Evolutionary conservation across 1,284 basidiomycete genomes (phyloP).

Genomic region (Cryptococcus amylolentus): DNA sequence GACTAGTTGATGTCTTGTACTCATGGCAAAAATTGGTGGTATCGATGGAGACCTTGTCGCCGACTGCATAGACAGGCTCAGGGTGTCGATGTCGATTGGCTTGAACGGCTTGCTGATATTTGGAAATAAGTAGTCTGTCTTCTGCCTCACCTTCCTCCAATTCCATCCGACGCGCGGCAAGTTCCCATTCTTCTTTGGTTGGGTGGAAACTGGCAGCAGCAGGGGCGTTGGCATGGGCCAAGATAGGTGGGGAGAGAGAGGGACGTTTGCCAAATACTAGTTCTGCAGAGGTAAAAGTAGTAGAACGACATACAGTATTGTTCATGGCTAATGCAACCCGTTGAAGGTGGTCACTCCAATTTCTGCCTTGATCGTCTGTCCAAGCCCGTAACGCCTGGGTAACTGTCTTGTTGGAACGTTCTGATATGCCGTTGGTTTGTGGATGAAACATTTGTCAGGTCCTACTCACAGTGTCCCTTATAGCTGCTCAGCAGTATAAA

Average conservation of each 20-base stretch:
- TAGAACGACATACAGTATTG: background rate
- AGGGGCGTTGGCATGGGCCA: too few relatives aligned
- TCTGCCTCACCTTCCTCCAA: background rate
- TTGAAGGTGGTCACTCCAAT: background rate
- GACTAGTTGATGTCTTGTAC: too few relatives aligned
- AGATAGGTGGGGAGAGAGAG: background rate
- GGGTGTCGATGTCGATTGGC: background rate
- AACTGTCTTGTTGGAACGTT: conserved; percentile 2
- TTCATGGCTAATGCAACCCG: background rate
- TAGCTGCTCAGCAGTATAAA: too few relatives aligned
- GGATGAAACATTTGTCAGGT: background rate
- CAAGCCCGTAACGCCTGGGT: background rate
- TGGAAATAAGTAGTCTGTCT: background rate
- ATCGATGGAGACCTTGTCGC: too few relatives aligned
- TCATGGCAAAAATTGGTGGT: too few relatives aligned
- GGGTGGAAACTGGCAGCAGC: too few relatives aligned
- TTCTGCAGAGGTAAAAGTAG: background rate
- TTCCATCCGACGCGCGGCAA: background rate
- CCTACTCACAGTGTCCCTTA: too few relatives aligned
- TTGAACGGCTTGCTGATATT: background rate
- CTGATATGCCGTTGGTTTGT: background rate
- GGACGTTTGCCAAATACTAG: background rate
- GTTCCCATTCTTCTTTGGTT: background rate
- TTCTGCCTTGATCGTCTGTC: background rate
- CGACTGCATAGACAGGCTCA: too few relatives aligned